Evolutionary conservation across 345 rosid species (phyloP), one percentile per base, ranked within the genome.

Genomic region (Syzygium grande): DNA sequence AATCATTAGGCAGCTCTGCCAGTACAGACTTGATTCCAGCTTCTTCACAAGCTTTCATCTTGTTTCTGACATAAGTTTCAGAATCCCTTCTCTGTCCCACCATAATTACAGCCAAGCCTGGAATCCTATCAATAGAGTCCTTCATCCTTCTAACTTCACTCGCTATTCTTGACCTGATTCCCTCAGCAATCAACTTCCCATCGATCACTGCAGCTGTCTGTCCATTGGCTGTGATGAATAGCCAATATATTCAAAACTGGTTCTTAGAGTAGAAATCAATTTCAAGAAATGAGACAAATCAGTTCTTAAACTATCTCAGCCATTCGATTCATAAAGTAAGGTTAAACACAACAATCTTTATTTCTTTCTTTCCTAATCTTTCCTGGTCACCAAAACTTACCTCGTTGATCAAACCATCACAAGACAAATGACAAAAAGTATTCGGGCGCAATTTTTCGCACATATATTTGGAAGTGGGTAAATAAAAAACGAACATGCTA

Each of bases 81-180:
- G 99, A 98, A 91, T 96, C 99, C 89, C 84, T 94, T 93, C 96
- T 94, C 87, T 93, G 85, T n/a, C 98, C 99, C 55, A 95, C 92
- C 90, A 96, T 86, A 87, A 98, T 93, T 85, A 96, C 98, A 22
- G 95, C 98, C 93, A 98, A 94, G 58, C 99, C 98, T 77, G 99
- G 99, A 85, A 95, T 94, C 90, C 91, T 92, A 27, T 96, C 93
- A 34, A 95, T 92, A 61, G 85, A 90, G 13, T 91, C 93, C 91
- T 93, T 93, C 99, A 98, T 96, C 92, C 96, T 93, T 87, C 90
- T 79, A 38, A 98, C 98, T 88, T 95, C 95, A 86, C 51, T 65
- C 56, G 86, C 92, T 90, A 98, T 92, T 86, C 90, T 89, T 16
- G 92, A 92, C 88, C 93, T 94, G 90, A 96, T 95, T 87, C 93